These are phyloP conservation scores for Hanseniaspora vineae DNA, from an alignment of 805 yeast species.

Conservation along the genomic window DNA sequence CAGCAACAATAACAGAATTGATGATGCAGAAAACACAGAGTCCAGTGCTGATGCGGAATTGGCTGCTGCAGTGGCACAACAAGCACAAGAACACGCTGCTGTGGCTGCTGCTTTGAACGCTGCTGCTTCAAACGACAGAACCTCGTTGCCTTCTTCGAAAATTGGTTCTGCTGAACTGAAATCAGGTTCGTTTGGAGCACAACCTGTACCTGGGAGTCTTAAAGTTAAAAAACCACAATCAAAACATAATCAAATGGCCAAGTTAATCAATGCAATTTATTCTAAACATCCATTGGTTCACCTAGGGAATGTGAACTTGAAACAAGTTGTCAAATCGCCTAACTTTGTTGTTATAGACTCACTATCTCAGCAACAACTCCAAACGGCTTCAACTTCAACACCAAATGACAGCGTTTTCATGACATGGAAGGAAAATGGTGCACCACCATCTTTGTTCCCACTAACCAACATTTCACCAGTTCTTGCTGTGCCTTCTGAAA, in stretches of 20 bases:
- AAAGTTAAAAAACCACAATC: background rate
- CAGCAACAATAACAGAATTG: too few relatives aligned
- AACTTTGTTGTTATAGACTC: background rate
- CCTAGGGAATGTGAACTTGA: background rate
- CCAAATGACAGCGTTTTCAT: background rate
- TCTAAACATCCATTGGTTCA: background rate
- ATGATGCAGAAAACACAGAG: too few relatives aligned
- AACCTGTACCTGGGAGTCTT: too few relatives aligned
- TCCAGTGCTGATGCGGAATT: too few relatives aligned
- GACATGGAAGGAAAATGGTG: background rate
- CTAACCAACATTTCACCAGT: too few relatives aligned
- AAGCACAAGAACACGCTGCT: background rate
- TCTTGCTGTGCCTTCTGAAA: too few relatives aligned
- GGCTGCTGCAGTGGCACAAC: too few relatives aligned
- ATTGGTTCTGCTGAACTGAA: background rate
- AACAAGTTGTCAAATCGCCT: background rate
- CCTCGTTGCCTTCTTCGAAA: too few relatives aligned
- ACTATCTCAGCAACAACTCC: background rate
- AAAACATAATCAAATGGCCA: background rate
- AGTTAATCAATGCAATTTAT: background rate
- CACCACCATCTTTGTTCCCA: too few relatives aligned
- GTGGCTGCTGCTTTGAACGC: background rate
- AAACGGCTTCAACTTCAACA: background rate
- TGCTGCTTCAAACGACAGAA: background rate
- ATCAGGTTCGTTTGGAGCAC: background rate